Evolutionary conservation across 1,139 yeast species (phyloP).

Genomic region (Blastobotrys elegans): DNA sequence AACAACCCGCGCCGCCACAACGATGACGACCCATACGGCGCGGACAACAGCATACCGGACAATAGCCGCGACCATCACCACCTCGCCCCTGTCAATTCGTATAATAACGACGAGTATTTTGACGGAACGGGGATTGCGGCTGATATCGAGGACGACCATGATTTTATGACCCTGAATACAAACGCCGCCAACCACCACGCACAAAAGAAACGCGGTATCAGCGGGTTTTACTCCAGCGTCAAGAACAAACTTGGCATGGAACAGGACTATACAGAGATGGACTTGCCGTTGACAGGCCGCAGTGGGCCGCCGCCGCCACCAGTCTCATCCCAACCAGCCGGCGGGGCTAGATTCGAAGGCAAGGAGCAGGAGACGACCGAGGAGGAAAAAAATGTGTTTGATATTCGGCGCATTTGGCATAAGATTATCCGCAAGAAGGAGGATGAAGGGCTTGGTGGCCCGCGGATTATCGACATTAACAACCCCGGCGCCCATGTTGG

Average conservation of each 20-base stretch:
- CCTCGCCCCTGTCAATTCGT: slow-evolving; percentile 17
- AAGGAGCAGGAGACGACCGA: slow-evolving; percentile 19
- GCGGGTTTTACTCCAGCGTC: slow-evolving; percentile 28
- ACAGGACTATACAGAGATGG: slow-evolving; percentile 32
- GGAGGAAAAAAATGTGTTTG: slow-evolving; percentile 42
- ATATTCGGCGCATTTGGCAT: slow-evolving; percentile 52
- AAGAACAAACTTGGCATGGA: slow-evolving; percentile 29
- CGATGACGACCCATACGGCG: slow-evolving; percentile 11
- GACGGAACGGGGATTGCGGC: slow-evolving; percentile 25
- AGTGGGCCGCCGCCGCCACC: slow-evolving; percentile 17
- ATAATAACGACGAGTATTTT: slow-evolving; percentile 16
- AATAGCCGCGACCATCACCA: slow-evolving; percentile 6
- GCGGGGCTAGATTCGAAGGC: slow-evolving; percentile 12
- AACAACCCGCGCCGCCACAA: not conserved
- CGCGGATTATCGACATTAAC: slow-evolving; percentile 69
- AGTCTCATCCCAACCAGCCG: slow-evolving; percentile 13
- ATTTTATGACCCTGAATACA: slow-evolving; percentile 2
- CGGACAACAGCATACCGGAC: slow-evolving; percentile 12
- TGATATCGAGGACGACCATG: slow-evolving; percentile 17
- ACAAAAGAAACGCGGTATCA: slow-evolving; percentile 21
- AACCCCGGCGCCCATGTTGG: slow-evolving; percentile 46
- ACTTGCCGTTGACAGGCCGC: slow-evolving; percentile 32
- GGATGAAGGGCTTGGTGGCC: slow-evolving; percentile 41
- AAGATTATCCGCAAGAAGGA: slow-evolving; percentile 40
- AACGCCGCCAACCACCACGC: slow-evolving; percentile 12